Evolutionary conservation across 768 basidiomycete genomes (phyloP), one percentile per base, ranked within the genome.

Genomic region (Pleurotus pulmonarius): DNA sequence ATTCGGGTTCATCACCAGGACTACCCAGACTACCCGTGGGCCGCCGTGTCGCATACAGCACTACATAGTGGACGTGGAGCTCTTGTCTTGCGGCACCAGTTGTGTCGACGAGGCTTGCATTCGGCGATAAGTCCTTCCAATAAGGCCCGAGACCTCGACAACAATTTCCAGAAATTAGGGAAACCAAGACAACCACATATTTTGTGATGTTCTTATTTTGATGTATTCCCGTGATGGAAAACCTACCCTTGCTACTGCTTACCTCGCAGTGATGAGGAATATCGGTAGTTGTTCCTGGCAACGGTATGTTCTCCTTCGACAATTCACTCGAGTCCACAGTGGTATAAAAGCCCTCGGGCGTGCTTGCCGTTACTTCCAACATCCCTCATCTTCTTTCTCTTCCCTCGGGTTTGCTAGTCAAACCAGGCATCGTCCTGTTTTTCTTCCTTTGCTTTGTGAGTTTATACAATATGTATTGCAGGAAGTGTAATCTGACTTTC

Each of bases 371-470:
- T 8, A 34, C 2, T 34, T 34, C 29, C 11, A 34, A 34, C 29
- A 34, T 34, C 29, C 29, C 29, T 11, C 29, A 3, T 34, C 29
- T 34, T 34, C 29, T 59, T 59, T 66, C 69, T 66, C 67, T 69
- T 63, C 63, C 65, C 67, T 72, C 62, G 70, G 68, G 67, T 69
- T 70, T 70, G 66, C 67, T 65, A 69, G 70, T 68, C 79, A 80
- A 79, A 79, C 78, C 80, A 71, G 80, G 78, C 75, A 37, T 80
- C 77, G 79, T 79, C 76, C 72, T 66, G 60, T 65, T 55, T 64
- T 52, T 59, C 61, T 59, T 51, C 38, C 62, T 64, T 64, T 64
- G 60, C 64, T 63, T 66, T 70, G 66, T 56, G 65, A 60, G 63
- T 68, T 64, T 58, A 69, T 74, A 49, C 22, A 66, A 68, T 38